These are phyloP conservation scores for Backusella westeae DNA, from an alignment of 192 early-diverging fungal genomes.

Conservation along the genomic window DNA sequence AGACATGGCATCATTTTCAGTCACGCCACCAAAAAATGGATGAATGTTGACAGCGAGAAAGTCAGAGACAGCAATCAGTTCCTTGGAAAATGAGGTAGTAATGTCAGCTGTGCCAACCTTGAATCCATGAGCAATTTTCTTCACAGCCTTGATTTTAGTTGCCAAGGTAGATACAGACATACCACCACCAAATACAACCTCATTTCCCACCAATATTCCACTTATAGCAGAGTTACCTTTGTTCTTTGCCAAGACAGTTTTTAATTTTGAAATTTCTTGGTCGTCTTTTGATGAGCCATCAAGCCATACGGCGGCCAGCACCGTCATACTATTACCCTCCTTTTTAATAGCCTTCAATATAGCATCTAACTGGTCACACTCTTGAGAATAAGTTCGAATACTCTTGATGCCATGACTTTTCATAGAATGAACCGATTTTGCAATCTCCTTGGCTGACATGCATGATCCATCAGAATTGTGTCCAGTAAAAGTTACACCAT, in stretches of 20 bases:
- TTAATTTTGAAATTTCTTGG: conserved; percentile 21
- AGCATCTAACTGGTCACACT: conserved; percentile 25
- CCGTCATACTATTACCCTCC: conserved; percentile 22
- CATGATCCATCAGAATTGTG: conserved; percentile 23
- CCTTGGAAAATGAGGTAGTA: conserved; percentile 33
- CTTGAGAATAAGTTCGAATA: conserved; percentile 39
- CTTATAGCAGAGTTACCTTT: conserved; percentile 6
- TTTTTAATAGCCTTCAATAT: conserved; percentile 24
- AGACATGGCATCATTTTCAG: conserved; percentile 41
- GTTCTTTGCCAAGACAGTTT: not conserved
- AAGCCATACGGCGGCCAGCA: conserved; percentile 32
- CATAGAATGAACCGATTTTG: conserved; percentile 7
- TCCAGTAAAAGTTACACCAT: conserved; percentile 22
- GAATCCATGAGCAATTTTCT: conserved; percentile 11
- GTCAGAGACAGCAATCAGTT: conserved; percentile 52
- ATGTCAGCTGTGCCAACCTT: conserved; percentile 57
- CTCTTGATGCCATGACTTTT: conserved; percentile 24
- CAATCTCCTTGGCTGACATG: not conserved
- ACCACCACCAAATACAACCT: conserved; percentile 12
- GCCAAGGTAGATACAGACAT: conserved; percentile 13
- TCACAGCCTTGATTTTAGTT: conserved; percentile 28
- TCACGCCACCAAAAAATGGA: conserved; percentile 56
- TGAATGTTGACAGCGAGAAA: conserved; percentile 56
- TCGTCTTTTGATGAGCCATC: conserved; percentile 16
- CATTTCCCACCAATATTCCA: conserved; percentile 28